These are phyloP conservation scores for Penicillium glabrum DNA, from an alignment of 2,329 filamentous ascomycete genomes.

Conservation along the genomic window DNA sequence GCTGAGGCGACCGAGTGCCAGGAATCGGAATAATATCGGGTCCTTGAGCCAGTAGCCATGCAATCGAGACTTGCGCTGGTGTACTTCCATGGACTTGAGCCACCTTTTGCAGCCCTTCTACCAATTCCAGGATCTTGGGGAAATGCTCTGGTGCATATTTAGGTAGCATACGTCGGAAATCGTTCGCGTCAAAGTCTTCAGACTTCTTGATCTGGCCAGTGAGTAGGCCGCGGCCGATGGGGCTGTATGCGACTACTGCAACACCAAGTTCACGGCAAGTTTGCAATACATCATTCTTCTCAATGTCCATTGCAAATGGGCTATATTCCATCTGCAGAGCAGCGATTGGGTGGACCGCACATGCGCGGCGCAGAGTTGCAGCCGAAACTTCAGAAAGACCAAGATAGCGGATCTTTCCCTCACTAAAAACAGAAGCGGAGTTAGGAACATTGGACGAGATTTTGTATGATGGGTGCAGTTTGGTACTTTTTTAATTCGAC, in stretches of 20 bases:
- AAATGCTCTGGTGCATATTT: constrained; percentile 55
- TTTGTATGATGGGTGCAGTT: neutral
- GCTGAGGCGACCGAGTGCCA: constrained; percentile 23
- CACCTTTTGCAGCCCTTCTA: constrained; percentile 50
- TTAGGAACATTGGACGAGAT: neutral
- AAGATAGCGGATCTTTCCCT: constrained; percentile 52
- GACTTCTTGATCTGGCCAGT: constrained; percentile 50
- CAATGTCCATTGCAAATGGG: constrained; percentile 50
- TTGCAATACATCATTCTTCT: constrained; percentile 51
- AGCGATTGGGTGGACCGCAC: constrained; percentile 48
- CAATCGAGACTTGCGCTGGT: constrained; percentile 59
- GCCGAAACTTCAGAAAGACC: constrained; percentile 50
- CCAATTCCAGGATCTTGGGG: constrained; percentile 54
- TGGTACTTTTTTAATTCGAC: constrained; percentile 41
- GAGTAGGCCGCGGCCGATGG: constrained; percentile 60
- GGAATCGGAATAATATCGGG: constrained; percentile 30
- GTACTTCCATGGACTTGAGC: constrained; percentile 58
- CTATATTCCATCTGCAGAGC: constrained; percentile 55
- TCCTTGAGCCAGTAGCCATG: constrained; percentile 63
- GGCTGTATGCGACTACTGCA: constrained; percentile 58
- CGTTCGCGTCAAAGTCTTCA: constrained; percentile 48
- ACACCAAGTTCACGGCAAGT: constrained; percentile 61
- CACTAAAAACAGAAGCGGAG: constrained; percentile 7
- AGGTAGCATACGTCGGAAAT: constrained; percentile 50
- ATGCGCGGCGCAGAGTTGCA: constrained; percentile 50